These are phyloP conservation scores for Neopestalotiopsis clavispora DNA, from an alignment of 2,329 filamentous ascomycete species.

Conservation along the genomic window DNA sequence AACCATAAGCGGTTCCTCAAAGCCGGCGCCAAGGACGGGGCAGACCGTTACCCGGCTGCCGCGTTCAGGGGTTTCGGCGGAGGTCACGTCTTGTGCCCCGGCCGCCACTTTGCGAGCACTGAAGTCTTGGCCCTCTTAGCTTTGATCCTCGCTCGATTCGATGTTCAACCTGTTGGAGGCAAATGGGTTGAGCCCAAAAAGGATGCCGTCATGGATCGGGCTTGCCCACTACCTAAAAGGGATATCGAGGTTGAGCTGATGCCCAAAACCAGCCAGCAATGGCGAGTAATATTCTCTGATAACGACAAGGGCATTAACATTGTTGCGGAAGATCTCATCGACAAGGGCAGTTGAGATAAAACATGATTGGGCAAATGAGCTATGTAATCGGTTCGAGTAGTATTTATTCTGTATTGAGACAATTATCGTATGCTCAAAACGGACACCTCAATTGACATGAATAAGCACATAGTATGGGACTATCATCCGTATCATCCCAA, in stretches of 20 bases:
- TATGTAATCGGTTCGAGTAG: too few relatives aligned
- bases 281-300: slow-evolving; percentile 20
- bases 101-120: slow-evolving; percentile 25
- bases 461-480: too few relatives aligned
- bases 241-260: slow-evolving; percentile 17
- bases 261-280: slow-evolving; percentile 18
- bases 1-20: slow-evolving; percentile 24
- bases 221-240: slow-evolving; percentile 22
- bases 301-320: slow-evolving; percentile 20
- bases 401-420: too few relatives aligned
- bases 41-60: slow-evolving; percentile 18
- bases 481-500: too few relatives aligned
- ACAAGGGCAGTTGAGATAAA: not conserved
- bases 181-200: slow-evolving; percentile 23
- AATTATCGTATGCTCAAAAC: too few relatives aligned
- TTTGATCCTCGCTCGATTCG: slow-evolving; percentile 23
- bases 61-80: slow-evolving; percentile 16
- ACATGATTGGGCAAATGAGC: too few relatives aligned
- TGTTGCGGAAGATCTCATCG: slow-evolving; percentile 19
- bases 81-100: slow-evolving; percentile 21
- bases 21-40: slow-evolving; percentile 1
- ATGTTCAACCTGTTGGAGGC: slow-evolving; percentile 19
- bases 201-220: slow-evolving; percentile 23
- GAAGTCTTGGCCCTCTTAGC: slow-evolving; percentile 24
- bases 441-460: too few relatives aligned